Conservation (phyloP, 2,329 filamentous ascomycete genomes). For the Helicocarpus griseus region DNA sequence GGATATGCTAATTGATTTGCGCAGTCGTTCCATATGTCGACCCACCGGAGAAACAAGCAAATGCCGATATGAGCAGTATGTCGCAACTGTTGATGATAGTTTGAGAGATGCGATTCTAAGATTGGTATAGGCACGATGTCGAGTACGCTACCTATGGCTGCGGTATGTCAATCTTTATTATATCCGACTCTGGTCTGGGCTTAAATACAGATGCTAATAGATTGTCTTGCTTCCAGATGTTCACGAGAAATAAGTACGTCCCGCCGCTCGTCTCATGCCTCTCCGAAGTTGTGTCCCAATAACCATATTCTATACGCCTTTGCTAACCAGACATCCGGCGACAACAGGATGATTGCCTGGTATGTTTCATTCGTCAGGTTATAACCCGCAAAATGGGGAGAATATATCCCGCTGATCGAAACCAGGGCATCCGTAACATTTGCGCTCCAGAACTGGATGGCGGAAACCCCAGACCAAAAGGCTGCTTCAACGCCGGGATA, state of each 20-base stretch:
- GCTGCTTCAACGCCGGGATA: slow-evolving; percentile 58
- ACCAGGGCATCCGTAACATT: slow-evolving; percentile 39
- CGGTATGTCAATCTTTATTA: slow-evolving; percentile 41
- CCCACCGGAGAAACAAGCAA: slow-evolving; percentile 54
- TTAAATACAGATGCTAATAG: neutral
- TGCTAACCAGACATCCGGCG: neutral
- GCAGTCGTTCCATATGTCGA: slow-evolving; percentile 82
- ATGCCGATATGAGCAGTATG: slow-evolving; percentile 63
- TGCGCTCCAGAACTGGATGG: slow-evolving; percentile 39
- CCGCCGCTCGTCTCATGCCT: neutral
- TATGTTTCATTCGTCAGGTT: slow-evolving; percentile 23
- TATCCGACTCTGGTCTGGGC: neutral
- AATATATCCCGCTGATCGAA: neutral
- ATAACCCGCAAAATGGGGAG: neutral
- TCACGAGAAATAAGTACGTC: slow-evolving; percentile 73
- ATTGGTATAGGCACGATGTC: slow-evolving; percentile 46
- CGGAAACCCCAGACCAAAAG: slow-evolving; percentile 44
- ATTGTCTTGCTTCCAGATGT: slow-evolving; percentile 51
- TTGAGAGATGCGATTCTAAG: neutral
- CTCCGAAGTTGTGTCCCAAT: neutral
- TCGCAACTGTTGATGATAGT: neutral
- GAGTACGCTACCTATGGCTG: slow-evolving; percentile 87
- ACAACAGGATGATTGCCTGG: slow-evolving; percentile 53
- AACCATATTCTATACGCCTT: neutral
- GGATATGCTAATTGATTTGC: neutral